These are phyloP conservation scores for Aspergillus sparsus DNA, from an alignment of 495 filamentous ascomycete species.

Conservation along the genomic window DNA sequence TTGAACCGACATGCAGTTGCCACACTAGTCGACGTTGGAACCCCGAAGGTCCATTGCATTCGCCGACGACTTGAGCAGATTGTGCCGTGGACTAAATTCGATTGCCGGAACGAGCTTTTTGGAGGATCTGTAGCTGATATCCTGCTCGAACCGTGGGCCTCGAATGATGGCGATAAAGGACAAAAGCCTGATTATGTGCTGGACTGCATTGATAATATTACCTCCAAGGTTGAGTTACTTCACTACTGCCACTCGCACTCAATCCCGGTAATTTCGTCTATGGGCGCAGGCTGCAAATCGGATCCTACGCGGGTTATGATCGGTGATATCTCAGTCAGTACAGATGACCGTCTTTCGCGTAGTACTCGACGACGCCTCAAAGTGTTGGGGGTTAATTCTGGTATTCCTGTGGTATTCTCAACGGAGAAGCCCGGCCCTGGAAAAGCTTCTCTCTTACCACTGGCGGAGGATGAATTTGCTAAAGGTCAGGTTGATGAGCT, in stretches of 20 bases:
- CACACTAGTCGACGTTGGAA: conserved; percentile 89
- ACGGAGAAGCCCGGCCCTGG: conserved; percentile 89
- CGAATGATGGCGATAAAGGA: conserved; percentile 51
- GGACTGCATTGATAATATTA: conserved; percentile 98
- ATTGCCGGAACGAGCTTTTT: conserved; percentile 85
- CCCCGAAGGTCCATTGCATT: conserved; percentile 88
- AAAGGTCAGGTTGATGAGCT: conserved; percentile 89
- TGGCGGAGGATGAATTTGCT: conserved; percentile 83
- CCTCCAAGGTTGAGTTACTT: conserved; percentile 89
- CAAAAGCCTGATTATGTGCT: conserved; percentile 81
- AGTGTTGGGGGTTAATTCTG: conserved; percentile 73
- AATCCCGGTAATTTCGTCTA: conserved; percentile 84
- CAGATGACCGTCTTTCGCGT: conserved; percentile 87
- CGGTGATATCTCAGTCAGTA: conserved; percentile 86
- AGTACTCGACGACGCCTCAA: conserved; percentile 79
- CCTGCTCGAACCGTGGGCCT: conserved; percentile 62
- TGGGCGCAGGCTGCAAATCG: conserved; percentile 97
- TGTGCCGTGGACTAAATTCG: conserved; percentile 87
- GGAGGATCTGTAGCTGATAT: conserved; percentile 60
- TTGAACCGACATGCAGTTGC: conserved; percentile 94
- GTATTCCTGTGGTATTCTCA: conserved; percentile 90
- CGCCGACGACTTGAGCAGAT: conserved; percentile 77
- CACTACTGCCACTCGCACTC: conserved; percentile 78
- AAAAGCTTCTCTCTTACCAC: conserved; percentile 83
- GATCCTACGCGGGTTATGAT: conserved; percentile 92